phyloP scores from a whole-genome alignment of 352 stramenopile genomes.

The Hyaloperonospora arabidopsidis region DNA sequence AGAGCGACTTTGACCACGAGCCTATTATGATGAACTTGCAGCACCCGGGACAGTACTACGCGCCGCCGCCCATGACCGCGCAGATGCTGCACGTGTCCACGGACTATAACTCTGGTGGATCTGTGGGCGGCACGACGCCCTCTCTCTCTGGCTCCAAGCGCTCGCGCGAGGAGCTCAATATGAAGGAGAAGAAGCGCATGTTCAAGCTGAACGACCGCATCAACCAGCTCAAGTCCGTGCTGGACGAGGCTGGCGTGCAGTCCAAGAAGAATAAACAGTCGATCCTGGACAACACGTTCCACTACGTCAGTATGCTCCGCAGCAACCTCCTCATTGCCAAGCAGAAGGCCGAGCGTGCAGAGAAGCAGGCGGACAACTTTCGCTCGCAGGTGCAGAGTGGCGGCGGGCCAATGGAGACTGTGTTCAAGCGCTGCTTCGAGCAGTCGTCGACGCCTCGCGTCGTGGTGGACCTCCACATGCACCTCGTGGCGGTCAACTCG shows the following conservation, averaged over 20 bases:
- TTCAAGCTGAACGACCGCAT: constrained; percentile 86
- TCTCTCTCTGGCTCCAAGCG: constrained; percentile 44
- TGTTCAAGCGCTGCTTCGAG: constrained; percentile 45
- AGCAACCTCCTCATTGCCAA: constrained; percentile 50
- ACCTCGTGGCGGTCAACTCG: constrained; percentile 47
- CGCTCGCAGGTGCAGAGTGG: constrained; percentile 32
- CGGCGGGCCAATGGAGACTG: constrained; percentile 26
- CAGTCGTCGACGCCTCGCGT: constrained; percentile 53
- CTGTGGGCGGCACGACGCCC: constrained; percentile 24
- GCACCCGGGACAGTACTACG: constrained; percentile 49
- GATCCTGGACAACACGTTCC: constrained; percentile 54
- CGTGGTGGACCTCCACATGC: constrained; percentile 46
- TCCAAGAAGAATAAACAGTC: constrained; percentile 83
- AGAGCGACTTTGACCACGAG: constrained; percentile 57
- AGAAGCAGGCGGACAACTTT: constrained; percentile 47
- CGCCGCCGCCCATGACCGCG: constrained; percentile 38
- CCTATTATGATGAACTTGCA: constrained; percentile 67
- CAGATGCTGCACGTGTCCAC: constrained; percentile 65
- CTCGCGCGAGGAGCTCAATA: constrained; percentile 70
- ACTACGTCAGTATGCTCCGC: constrained; percentile 67
- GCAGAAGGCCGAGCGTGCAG: constrained; percentile 49
- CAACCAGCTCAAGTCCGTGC: constrained; percentile 58
- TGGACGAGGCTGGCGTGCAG: constrained; percentile 56
- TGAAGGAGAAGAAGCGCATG: constrained; percentile 87
- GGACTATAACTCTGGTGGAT: constrained; percentile 45